Conservation (phyloP, 2,329 filamentous ascomycete genomes). For the Aspergillus glaucus region DNA sequence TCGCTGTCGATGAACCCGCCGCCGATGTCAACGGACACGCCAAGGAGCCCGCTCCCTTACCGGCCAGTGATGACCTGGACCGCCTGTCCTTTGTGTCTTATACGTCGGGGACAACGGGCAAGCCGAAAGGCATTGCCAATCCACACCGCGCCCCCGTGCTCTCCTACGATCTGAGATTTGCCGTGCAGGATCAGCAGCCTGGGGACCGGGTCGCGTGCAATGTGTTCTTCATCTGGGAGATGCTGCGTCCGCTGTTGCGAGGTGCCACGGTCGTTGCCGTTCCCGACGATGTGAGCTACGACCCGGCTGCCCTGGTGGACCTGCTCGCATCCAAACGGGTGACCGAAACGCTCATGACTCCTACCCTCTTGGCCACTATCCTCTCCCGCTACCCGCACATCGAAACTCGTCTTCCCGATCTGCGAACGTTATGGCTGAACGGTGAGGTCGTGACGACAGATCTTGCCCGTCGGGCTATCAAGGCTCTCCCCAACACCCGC, state of each 20-base stretch:
- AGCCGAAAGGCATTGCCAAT: conserved; percentile 77
- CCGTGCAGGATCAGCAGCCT: conserved; percentile 60
- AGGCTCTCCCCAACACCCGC: conserved; percentile 61
- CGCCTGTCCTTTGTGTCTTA: conserved; percentile 74
- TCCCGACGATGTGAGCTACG: conserved; percentile 70
- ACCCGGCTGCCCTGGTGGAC: conserved; percentile 67
- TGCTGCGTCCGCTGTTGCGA: conserved; percentile 66
- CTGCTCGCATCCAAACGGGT: conserved; percentile 59
- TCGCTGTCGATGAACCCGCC: conserved; percentile 54
- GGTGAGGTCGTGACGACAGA: conserved; percentile 78
- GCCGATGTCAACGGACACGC: conserved; percentile 32
- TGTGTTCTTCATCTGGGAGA: conserved; percentile 84
- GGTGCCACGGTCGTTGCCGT: conserved; percentile 71
- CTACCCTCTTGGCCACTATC: conserved; percentile 68
- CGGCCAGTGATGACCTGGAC: conserved; percentile 63
- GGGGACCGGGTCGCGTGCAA: conserved; percentile 80
- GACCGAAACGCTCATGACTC: conserved; percentile 79
- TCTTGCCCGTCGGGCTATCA: conserved; percentile 61
- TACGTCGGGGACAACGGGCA: conserved; percentile 70
- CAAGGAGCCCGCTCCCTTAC: conserved; percentile 45
- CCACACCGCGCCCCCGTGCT: conserved; percentile 66
- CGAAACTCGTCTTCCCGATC: conserved; percentile 55
- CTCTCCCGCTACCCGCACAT: conserved; percentile 64
- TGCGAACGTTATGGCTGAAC: conserved; percentile 71
- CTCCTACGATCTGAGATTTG: conserved; percentile 68